Conservation (phyloP, 139 green algal genomes). For the Parachlorella kessleri region DNA sequence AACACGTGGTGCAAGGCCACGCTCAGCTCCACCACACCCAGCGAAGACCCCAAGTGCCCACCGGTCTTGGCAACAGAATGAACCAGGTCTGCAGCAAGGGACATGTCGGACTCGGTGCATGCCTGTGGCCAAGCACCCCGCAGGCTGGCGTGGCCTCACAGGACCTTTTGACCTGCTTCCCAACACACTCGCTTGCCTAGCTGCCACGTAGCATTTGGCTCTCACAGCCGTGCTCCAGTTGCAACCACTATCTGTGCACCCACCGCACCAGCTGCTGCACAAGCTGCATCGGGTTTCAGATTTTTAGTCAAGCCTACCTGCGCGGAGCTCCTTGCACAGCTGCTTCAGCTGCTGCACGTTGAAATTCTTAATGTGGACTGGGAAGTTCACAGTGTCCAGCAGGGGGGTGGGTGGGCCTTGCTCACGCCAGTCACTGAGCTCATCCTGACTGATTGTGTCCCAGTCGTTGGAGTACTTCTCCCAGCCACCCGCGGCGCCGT, state of each 20-base stretch:
- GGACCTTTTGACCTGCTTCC: too few species aligned
- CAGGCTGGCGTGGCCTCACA: too few species aligned
- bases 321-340: constrained; percentile 95
- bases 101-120: too few species aligned
- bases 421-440: constrained; percentile 78
- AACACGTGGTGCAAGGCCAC: constrained; percentile 99
- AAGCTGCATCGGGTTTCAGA: too few species aligned
- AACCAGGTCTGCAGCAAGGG: constrained; percentile 85
- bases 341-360: constrained; percentile 86
- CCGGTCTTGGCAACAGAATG: constrained; percentile 80
- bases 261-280: too few species aligned
- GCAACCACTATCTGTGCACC: too few species aligned
- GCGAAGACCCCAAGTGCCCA: constrained; percentile 89
- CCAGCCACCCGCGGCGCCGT: too few species aligned
- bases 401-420: constrained; percentile 86
- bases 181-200: too few species aligned
- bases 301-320: constrained; percentile 16
- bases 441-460: constrained; percentile 76
- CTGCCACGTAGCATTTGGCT: too few species aligned
- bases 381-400: constrained; percentile 97
- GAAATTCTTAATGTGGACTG: constrained; percentile 99
- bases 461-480: constrained; percentile 21
- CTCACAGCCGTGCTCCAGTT: too few species aligned
- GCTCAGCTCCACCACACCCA: constrained; percentile 98
- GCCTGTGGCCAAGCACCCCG: too few species aligned